Base-by-base conservation (phyloP, 768 basidiomycete genomes). In the Butyriboletus loyo region DNA sequence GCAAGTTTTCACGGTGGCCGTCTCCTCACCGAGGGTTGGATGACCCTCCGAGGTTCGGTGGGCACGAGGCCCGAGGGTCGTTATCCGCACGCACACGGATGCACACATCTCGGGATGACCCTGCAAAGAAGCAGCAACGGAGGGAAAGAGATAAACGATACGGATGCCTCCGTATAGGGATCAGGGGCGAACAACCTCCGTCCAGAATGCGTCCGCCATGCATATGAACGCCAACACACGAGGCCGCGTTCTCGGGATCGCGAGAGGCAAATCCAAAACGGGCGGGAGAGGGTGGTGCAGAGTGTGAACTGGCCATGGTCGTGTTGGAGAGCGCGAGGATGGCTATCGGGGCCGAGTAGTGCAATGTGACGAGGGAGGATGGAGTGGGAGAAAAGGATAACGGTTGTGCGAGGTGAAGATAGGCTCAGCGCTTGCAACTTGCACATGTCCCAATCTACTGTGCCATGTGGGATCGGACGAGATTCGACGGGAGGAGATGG, bases 1-100 rank as follows among this genome's bases (percentile, higher is more conserved):
- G 24, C 14, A 14, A 3, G 24, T 9, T 17, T 15, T 22, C 21
- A 7, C 39, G 15, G 39, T 24, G 22, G 17, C 46, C 21, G 47
- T 15, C 21, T 22, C 21, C 21, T 41, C 25, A 28, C 21, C 31
- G 21, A 34, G 21, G 21, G 17, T 17, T 31, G 28, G 47, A 30
- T 48, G 39, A 40, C 27, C 8, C 5, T 45, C n/a, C 42, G 28
- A 36, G 25, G 30, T 44, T 50, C 35, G 47, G 31, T n/a, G 49
- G 51, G 11, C 51, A 52, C 51, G 51, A 52, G 49, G 49, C 49
- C 22, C 32, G 32, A 15, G 19, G 35, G n/a, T 49, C 47, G 49
- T 49, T 11, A 50, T 49, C 31, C 30, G 11, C 44, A 22, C 15
- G 21, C 14, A 15, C 19, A 32, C 19, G 19, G 42, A 14, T 14